Evolutionary conservation across 257 asterid genomes (phyloP).

Genomic region (Capsicum chinense): DNA sequence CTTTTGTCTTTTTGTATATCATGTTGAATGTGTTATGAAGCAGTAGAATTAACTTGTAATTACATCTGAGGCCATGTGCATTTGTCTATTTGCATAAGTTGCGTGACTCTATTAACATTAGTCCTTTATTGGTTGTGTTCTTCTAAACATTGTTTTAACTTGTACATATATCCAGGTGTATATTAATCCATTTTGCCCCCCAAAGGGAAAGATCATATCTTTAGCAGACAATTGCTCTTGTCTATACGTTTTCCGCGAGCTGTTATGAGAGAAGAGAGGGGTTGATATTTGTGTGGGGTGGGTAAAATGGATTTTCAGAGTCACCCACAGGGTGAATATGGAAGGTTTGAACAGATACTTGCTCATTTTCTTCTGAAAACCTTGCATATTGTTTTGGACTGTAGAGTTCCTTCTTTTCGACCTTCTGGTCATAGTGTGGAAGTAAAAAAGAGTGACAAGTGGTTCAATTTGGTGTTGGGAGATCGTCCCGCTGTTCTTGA

Average conservation of each 20-base stretch:
- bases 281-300: constrained; percentile 36
- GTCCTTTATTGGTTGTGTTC: not conserved
- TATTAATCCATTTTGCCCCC: constrained; percentile 19
- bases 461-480: constrained; percentile 88
- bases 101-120: not conserved
- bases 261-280: constrained; percentile 31
- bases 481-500: constrained; percentile 91
- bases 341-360: constrained; percentile 91
- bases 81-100: not conserved
- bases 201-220: not conserved
- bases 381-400: constrained; percentile 86
- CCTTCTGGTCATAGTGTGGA: constrained; percentile 62
- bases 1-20: not conserved
- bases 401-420: constrained; percentile 79
- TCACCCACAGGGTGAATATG: constrained; percentile 67
- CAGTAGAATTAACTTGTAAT: not conserved
- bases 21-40: not conserved
- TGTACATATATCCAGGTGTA: constrained; percentile 3
- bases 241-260: not conserved
- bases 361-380: constrained; percentile 84
- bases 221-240: constrained; percentile 18
- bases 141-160: not conserved
- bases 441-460: constrained; percentile 77
- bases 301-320: constrained; percentile 74
- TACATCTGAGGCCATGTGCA: not conserved